A percentile compares a stretch with the other conserved stretches of the same genome.
Evolutionary conservation across 495 filamentous ascomycete species (phyloP).

Genomic region (Penicillium maclennaniae): DNA sequence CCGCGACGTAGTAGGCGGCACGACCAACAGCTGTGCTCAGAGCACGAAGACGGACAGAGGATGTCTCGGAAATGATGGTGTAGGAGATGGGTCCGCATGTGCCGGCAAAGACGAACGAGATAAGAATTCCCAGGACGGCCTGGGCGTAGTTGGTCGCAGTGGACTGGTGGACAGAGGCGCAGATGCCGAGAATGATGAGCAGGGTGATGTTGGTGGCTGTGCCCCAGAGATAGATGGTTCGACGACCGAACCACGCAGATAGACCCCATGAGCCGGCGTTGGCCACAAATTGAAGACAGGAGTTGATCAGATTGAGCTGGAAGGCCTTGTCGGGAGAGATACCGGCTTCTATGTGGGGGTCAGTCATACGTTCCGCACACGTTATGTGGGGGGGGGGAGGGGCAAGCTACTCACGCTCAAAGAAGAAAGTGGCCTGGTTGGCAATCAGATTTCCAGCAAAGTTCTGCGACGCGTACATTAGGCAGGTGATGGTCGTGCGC

Average conservation of each 20-base stretch:
- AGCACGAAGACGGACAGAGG: slow-evolving; percentile 46
- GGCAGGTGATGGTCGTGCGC: slow-evolving; percentile 63
- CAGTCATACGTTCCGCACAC: background rate
- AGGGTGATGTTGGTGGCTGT: slow-evolving; percentile 31
- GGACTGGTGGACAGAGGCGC: slow-evolving; percentile 35
- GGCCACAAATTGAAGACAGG: slow-evolving; percentile 34
- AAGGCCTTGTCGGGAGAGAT: slow-evolving; percentile 25
- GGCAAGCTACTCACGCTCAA: slow-evolving; percentile 19
- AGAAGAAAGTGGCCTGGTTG: slow-evolving; percentile 29
- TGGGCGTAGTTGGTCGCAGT: slow-evolving; percentile 39
- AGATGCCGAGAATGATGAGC: slow-evolving; percentile 39
- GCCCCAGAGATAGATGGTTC: slow-evolving; percentile 46
- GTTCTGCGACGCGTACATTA: slow-evolving; percentile 46
- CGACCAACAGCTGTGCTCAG: slow-evolving; percentile 53
- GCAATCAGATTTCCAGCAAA: slow-evolving; percentile 31
- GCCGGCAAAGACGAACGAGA: slow-evolving; percentile 45
- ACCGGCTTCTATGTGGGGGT: slow-evolving; percentile 23
- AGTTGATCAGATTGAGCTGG: slow-evolving; percentile 36
- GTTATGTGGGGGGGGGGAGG: too few relatives aligned
- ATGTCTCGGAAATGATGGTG: slow-evolving; percentile 56
- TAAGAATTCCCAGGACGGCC: slow-evolving; percentile 49
- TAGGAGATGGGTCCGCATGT: slow-evolving; percentile 49
- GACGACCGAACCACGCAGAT: slow-evolving; percentile 39
- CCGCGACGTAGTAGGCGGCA: slow-evolving; percentile 37
- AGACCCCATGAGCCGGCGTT: slow-evolving; percentile 25